Percentiles rank a stretch among this genome's conserved stretches.
These are phyloP conservation scores for Coffea humblotiana DNA, from an alignment of 305 asterid species.

Conservation along the genomic window DNA sequence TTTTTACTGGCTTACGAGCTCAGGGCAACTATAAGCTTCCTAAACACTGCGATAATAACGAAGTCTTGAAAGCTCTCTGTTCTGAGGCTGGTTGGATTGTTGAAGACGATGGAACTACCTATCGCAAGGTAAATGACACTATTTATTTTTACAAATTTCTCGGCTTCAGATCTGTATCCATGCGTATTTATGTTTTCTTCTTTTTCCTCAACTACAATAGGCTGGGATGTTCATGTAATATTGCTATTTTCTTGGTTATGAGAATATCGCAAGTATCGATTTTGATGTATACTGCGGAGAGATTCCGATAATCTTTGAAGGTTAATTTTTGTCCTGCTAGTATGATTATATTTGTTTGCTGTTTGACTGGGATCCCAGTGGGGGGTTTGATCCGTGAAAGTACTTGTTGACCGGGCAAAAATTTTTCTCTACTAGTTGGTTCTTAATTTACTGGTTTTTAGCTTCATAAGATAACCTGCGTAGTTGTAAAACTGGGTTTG, in stretches of 20 bases:
- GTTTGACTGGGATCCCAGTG: slow-evolving; percentile 10
- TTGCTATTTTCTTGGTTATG: neutral
- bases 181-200: neutral
- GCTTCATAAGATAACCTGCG: neutral
- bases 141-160: neutral
- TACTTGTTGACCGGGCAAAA: neutral
- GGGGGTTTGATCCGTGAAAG: neutral
- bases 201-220: neutral
- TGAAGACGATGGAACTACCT: slow-evolving; percentile 85
- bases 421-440: neutral
- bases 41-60: slow-evolving; percentile 83
- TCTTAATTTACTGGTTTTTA: slow-evolving; percentile 5
- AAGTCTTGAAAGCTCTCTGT: slow-evolving; percentile 87
- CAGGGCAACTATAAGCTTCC: slow-evolving; percentile 82
- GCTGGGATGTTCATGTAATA: neutral
- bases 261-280: neutral
- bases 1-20: slow-evolving; percentile 72
- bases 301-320: neutral
- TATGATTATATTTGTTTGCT: neutral
- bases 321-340: neutral
- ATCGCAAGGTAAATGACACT: slow-evolving; percentile 52
- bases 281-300: neutral
- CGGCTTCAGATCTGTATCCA: neutral
- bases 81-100: slow-evolving; percentile 87
- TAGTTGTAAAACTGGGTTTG: neutral